Percentiles rank a stretch among this genome's conserved stretches.
Evolutionary conservation across 495 filamentous ascomycete species (phyloP).

Genomic region (Podospora anserina): DNA sequence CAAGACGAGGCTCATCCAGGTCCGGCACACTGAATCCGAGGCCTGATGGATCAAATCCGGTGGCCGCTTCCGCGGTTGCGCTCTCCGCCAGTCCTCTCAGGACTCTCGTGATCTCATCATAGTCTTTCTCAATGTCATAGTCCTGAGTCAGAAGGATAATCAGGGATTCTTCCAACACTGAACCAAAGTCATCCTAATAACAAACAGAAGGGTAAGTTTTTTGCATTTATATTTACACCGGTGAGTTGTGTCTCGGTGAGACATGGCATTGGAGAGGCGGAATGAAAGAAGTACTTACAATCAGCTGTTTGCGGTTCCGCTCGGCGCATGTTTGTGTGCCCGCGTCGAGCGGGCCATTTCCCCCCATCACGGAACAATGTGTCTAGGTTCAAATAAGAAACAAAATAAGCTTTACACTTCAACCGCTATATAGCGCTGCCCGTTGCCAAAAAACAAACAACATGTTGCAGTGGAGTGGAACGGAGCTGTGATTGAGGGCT

Average conservation of each 20-base stretch:
- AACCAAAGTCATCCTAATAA: conserved; percentile 29
- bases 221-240: conserved; percentile 5
- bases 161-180: conserved; percentile 32
- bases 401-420: neutral
- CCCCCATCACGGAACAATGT: conserved; percentile 3
- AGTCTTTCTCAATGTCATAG: conserved; percentile 65
- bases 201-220: neutral
- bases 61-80: conserved; percentile 61
- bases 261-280: neutral
- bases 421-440: neutral
- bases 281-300: neutral
- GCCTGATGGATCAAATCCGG: conserved; percentile 76
- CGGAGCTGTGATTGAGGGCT: neutral
- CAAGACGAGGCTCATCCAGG: conserved; percentile 13
- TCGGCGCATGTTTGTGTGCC: conserved; percentile 1
- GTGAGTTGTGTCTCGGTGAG: neutral
- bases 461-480: neutral
- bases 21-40: conserved; percentile 39
- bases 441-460: neutral
- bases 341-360: neutral
- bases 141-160: conserved; percentile 32
- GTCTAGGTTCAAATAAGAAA: neutral
- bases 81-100: conserved; percentile 58
- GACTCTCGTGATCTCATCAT: conserved; percentile 55
- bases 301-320: conserved; percentile 7